These are phyloP conservation scores for Hypseocharis bilobata DNA, from an alignment of 441 rosid species.

Conservation along the genomic window DNA sequence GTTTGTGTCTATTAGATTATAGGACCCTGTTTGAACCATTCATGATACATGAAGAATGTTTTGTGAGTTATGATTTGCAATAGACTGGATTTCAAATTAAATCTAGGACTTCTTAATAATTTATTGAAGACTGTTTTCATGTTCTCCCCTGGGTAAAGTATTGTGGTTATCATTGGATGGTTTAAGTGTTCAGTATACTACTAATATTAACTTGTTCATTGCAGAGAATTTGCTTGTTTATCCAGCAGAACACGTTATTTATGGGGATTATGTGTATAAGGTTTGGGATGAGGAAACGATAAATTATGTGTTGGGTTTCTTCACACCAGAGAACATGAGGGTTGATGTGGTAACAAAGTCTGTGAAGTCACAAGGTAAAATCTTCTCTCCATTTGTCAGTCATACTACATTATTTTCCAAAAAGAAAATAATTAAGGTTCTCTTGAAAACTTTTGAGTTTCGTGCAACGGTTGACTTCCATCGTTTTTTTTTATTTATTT, in stretches of 20 bases:
- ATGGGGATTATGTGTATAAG: conserved; percentile 68
- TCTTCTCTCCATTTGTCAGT: background rate
- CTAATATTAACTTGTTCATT: conserved; percentile 21
- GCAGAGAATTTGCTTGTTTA: conserved; percentile 77
- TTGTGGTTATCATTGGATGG: background rate
- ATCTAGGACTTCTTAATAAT: background rate
- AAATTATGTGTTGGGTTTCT: conserved; percentile 48
- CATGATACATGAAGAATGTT: background rate
- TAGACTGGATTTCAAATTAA: background rate
- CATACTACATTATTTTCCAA: too few species aligned
- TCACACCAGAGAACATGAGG: conserved; percentile 87
- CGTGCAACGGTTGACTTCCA: background rate
- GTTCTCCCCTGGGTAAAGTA: background rate
- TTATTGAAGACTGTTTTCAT: background rate
- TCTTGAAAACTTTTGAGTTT: too few species aligned
- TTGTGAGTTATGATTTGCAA: background rate
- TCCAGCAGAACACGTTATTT: conserved; percentile 77
- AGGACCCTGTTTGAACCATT: background rate
- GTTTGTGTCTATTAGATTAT: too few species aligned
- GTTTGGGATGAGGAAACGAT: conserved; percentile 77
- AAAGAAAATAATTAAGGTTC: too few species aligned
- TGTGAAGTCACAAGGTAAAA: conserved; percentile 49
- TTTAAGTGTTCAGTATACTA: conserved; percentile 11
- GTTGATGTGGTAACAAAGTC: conserved; percentile 78
- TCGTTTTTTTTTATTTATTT: background rate